Base-by-base conservation (phyloP, 2,329 filamentous ascomycete genomes). In the Trichoderma guizhouense region DNA sequence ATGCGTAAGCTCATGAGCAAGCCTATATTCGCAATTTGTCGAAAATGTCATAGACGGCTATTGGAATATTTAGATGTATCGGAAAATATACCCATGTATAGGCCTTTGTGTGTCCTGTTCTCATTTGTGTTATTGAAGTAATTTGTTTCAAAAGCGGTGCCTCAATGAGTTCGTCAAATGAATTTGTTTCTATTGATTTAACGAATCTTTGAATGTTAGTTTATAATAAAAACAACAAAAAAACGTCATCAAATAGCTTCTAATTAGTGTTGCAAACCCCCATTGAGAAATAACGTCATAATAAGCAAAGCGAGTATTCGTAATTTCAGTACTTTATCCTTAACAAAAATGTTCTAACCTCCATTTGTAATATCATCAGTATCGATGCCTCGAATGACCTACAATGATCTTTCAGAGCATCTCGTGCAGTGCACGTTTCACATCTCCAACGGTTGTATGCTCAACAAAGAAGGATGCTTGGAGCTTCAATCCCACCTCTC, bases 391-490 rank as follows among this genome's bases (percentile, higher is more conserved):
- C 8, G n/a, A 47, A 47, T 21, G n/a, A n/a, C 43, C 43, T 11
- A 21, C 43, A 11, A 47, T 47, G 36, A 18, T 21, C 18, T n/a
- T 47, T 47, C 18, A 47, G 43, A 47, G 43, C 43, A 7, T 47
- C 43, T 47, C 43, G 18, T 47, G 43, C 32, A 72, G 55, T 12
- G 63, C 70, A 7, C 24, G 15, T 30, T 62, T 69, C 21, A 65
- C 53, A 11, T 72, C 63, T n/a, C 64, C 55, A 26, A 72, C 61
- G 11, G 70, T 72, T 26, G 43, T 55, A 39, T 72, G 30, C 30
- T 72, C 53, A 15, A 72, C 24, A 55, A 72, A 69, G 18, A 72
- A 72, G 21, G 57, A 36, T 51, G 70, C 70, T 7, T 53, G 51
- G 18, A 72, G 57, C 26, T 69, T 65, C 11, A 72, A 18, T 5